These are phyloP conservation scores for Fusarium odoratissimum DNA, from an alignment of 2,329 filamentous ascomycete genomes.

Conservation along the genomic window DNA sequence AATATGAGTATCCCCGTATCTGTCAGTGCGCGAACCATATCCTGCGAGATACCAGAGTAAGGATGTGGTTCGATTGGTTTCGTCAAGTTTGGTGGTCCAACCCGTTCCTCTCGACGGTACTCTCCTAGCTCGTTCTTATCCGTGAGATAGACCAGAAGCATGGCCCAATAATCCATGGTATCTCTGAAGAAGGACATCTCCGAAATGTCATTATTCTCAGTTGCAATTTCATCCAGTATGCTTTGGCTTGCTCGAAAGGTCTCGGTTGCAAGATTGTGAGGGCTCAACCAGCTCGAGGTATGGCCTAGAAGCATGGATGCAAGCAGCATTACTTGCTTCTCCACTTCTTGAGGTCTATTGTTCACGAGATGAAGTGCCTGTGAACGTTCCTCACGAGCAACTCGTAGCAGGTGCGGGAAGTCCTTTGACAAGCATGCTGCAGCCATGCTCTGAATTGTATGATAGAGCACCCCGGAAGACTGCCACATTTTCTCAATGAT, in stretches of 20 bases:
- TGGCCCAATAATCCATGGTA: slow-evolving; percentile 11
- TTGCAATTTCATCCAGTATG: neutral
- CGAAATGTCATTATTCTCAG: neutral
- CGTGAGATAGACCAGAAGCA: slow-evolving; percentile 4
- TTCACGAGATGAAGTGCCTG: neutral
- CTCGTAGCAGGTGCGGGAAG: neutral
- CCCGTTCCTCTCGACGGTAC: neutral
- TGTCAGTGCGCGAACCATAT: neutral
- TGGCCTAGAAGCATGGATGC: neutral
- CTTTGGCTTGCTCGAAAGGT: neutral
- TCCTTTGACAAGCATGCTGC: slow-evolving; percentile 1
- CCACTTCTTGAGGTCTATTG: neutral
- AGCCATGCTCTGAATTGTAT: slow-evolving; percentile 15
- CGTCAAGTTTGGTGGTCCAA: neutral
- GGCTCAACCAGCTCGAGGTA: slow-evolving; percentile 5
- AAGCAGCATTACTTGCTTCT: neutral
- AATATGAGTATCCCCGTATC: neutral
- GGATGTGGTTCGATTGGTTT: neutral
- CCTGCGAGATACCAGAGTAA: neutral
- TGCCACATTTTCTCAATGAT: neutral
- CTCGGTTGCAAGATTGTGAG: neutral
- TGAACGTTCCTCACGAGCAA: neutral
- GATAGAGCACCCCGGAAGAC: neutral
- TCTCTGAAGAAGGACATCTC: neutral
- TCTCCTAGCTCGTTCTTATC: neutral